Base-by-base conservation (phyloP, 352 stramenopile species). In the Phytophthora multivora region DNA sequence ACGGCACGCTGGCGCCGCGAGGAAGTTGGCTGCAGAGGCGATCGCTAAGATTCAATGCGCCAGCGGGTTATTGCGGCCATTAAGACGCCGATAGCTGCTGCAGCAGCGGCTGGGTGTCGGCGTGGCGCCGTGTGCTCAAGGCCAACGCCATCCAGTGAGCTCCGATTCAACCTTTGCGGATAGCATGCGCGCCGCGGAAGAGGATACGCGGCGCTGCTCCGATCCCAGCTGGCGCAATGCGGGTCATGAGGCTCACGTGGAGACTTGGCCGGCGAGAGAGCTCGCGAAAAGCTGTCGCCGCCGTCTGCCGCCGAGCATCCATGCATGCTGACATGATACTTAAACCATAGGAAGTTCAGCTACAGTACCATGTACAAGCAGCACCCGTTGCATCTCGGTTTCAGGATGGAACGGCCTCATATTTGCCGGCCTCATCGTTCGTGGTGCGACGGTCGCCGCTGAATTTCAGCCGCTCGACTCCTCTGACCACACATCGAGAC, bases 131-230 rank as follows among this genome's bases (percentile, higher is more conserved):
- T 33, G 21, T 11, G 42, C 11, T 43, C 38, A 12, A 43, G 33
- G 28, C 19, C 2, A 30, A 5, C 36, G 47, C 54, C 61, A 69
- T 69, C 61, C 63, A 61, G 42, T 66, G 16, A 70, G 55, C 55
- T 45, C 26, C 23, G 19, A 50, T 28, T 45, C 42, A 56, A 65
- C 35, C 48, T 33, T 13, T 13, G 43, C 36, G 33, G 36, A 43
- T 51, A 51, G 15, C 26, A 7, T 38, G 16, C 5, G 13, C n/a
- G 21, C 13, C 23, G 15, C 21, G 47, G 47, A 65, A 64, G 47
- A 64, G 56, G 33, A 52, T 19, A 18, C 52, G 52, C 42, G 42
- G 25, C 8, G 15, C 5, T 45, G 41, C 31, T 5, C 0, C 4
- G 10, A 58, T 47, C 15, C 48, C 57, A 65, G 39, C 42, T 65